These are phyloP conservation scores for Dryadomyces quercus-mongolicae DNA, from an alignment of 2,329 filamentous ascomycete species.

Conservation along the genomic window DNA sequence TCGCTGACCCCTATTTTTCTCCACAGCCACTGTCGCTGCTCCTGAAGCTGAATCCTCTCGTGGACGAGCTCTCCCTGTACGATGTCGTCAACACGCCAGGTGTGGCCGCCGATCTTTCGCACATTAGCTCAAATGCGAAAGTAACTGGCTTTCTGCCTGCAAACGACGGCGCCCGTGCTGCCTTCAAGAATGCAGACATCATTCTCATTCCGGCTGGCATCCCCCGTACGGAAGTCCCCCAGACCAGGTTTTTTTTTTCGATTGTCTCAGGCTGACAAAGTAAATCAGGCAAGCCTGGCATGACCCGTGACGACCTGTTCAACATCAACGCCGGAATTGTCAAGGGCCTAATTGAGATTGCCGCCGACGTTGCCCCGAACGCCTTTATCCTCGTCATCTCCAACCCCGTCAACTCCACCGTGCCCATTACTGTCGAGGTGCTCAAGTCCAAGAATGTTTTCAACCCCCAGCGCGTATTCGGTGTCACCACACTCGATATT, in stretches of 20 bases:
- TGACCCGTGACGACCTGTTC: constrained; percentile 99
- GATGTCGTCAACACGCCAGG: constrained; percentile 99
- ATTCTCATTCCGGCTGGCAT: constrained; percentile 97
- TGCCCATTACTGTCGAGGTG: constrained; percentile 93
- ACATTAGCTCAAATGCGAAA: constrained; percentile 88
- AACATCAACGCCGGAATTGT: constrained; percentile 99
- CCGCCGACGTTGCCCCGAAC: constrained; percentile 81
- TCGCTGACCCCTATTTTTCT: constrained; percentile 6
- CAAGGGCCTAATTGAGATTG: constrained; percentile 78
- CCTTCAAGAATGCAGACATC: constrained; percentile 87
- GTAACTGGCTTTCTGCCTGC: constrained; percentile 78
- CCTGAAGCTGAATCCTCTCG: constrained; percentile 76
- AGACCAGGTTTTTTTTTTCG: background rate
- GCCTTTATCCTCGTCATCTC: constrained; percentile 95
- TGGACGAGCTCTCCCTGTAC: constrained; percentile 91
- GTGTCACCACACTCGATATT: constrained; percentile 96
- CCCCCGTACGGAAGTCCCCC: constrained; percentile 55
- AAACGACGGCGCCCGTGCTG: constrained; percentile 73
- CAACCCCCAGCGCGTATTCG: constrained; percentile 90
- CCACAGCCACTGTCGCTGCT: constrained; percentile 84
- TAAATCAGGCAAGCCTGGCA: constrained; percentile 99
- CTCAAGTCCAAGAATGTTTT: constrained; percentile 90
- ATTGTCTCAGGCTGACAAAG: background rate
- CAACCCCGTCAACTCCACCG: constrained; percentile 98
- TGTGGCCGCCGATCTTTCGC: constrained; percentile 89